These are phyloP conservation scores for Plasmodium vinckei DNA, from an alignment of 169 alveolate species.

Conservation along the genomic window DNA sequence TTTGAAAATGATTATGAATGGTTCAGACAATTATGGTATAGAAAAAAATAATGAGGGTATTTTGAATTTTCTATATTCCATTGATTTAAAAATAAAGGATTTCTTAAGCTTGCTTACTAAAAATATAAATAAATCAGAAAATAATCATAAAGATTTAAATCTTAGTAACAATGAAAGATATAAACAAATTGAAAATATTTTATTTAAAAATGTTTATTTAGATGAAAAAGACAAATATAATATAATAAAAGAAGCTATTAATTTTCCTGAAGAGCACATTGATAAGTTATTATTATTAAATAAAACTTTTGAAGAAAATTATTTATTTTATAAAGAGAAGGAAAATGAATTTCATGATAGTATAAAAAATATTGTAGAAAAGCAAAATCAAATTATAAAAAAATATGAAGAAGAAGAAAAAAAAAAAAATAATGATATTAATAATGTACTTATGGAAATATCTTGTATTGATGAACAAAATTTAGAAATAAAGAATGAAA, in stretches of 20 bases:
- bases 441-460: slow-evolving; percentile 39
- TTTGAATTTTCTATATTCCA: slow-evolving; percentile 39
- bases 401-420: slow-evolving; percentile 53
- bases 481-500: slow-evolving; percentile 55
- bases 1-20: slow-evolving; percentile 12
- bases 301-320: slow-evolving; percentile 64
- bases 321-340: slow-evolving; percentile 32
- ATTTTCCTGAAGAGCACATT: slow-evolving; percentile 38
- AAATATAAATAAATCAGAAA: slow-evolving; percentile 8
- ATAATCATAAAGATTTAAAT: background rate
- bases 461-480: slow-evolving; percentile 39
- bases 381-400: slow-evolving; percentile 59
- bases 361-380: slow-evolving; percentile 22
- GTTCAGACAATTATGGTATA: slow-evolving; percentile 2
- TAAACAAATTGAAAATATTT: slow-evolving; percentile 22
- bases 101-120: slow-evolving; percentile 4
- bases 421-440: slow-evolving; percentile 29
- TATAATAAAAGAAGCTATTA: slow-evolving; percentile 34
- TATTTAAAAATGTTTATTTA: slow-evolving; percentile 39
- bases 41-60: slow-evolving; percentile 12
- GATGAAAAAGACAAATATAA: slow-evolving; percentile 54
- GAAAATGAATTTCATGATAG: slow-evolving; percentile 29
- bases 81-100: slow-evolving; percentile 26
- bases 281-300: slow-evolving; percentile 33
- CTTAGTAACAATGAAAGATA: slow-evolving; percentile 22